Base-by-base conservation (phyloP, 371 early-diverging fungal species). In the Mucor saturninus region DNA sequence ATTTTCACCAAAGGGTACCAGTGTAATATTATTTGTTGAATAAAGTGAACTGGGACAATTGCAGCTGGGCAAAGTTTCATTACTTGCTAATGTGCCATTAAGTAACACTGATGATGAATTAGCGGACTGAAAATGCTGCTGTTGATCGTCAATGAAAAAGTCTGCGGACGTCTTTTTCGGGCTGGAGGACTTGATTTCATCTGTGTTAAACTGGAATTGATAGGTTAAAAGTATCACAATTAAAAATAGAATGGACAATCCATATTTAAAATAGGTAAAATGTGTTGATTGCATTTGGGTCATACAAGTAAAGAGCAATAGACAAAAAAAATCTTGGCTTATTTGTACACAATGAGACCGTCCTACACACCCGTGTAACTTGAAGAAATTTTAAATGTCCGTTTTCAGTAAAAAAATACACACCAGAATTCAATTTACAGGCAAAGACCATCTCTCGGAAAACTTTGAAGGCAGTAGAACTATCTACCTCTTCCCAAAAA, bases 71-170 rank as follows among this genome's bases (percentile, higher is more conserved):
- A 40, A 3, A 1, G 37, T 26, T 32, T 21, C 5, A 9, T 56
- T 31, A 30, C 14, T 15, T 2, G 29, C 13, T 14, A 56, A 13
- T 3, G 56, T 31, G 29, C 2, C 3, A n/a, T 56, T 56, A 30
- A 8, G 35, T 35, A 35, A 8, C 15, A 15, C 3, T 29, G 38
- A 46, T 46, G 46, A 46, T 21, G 46, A 46, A 21, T 46, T 21
- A 10, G 5, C 3, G 26, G 28, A 40, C 5, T 51, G 7, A 10
- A 61, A 61, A 54, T 54, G 54, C 5, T 61, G 48, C 11, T 56
- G 63, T 37, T 59, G 54, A 42, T 62, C 63, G n/a, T 62, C 55
- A 11, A 56, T 15, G 7, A 62, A 50, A 26, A 50, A 62, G 56
- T 62, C 63, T 15, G 63, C 63, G 13, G 49, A 39, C 3, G 56